Evolutionary conservation across 148 eudicot species (phyloP), one percentile per base, ranked within the genome.

Genomic region (Diospyros lotus): DNA sequence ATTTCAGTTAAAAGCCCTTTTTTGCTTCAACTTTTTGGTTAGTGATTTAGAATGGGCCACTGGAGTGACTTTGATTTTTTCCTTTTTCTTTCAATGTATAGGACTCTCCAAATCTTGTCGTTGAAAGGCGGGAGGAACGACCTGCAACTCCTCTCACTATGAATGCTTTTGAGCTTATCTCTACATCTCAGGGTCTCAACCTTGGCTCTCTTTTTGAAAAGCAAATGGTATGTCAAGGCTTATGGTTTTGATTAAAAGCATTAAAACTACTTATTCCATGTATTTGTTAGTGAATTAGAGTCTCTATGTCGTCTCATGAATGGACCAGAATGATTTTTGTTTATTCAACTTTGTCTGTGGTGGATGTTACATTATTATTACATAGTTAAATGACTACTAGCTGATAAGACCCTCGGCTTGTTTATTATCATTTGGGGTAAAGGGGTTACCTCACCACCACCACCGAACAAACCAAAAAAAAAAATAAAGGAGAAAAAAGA

Each of bases 111-210:
- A 79, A 86, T 69, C 87, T 89, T 79, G 90, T 91, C 4, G 91
- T 91, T 80, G 98, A 91, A 81, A 91, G 84, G 75, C 86, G 89
- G 76, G 92, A 87, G 73, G 91, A 81, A 58, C 84, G 73, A 10
- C 77, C 86, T 60, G 77, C 78, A 40, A 68, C 78, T 50, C 96
- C 98, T 64, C 80, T 87, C 61, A 76, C 89, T 15, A 85, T 93
- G 98, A 93, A 93, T 76, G 98, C 98, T 13, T 93, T 93, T 84
- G 96, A 93, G 87, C 94, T 93, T 62, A 93, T 93, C 52, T 86
- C 98, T 64, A 93, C 87, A 62, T 91, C 96, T 71, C 96, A 91
- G 86, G 98, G 96, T 79, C 92, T 93, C 73, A 93, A 93, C 82
- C 92, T 93, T 46, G 81, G 92, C 64, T 78, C 85, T 58, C 91